Evolutionary conservation across 176 grass and related monocot genomes (phyloP).

Genomic region (Canna indica): DNA sequence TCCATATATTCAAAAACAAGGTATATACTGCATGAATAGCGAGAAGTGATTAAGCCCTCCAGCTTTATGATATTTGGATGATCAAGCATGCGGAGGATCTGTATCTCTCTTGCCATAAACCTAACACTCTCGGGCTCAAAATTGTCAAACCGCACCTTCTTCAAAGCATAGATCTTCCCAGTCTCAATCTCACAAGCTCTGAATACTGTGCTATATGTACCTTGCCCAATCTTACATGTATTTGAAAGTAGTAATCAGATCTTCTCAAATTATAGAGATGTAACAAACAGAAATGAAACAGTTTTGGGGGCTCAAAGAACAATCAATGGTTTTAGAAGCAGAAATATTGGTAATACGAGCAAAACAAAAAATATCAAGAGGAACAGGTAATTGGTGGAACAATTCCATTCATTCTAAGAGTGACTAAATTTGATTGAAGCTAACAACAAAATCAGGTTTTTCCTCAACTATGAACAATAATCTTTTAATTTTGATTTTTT

Average conservation of each 20-base stretch:
- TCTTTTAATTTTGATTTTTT: too few species aligned
- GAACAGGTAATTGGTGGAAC: neutral
- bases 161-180: constrained; percentile 32
- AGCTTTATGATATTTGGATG: constrained; percentile 45
- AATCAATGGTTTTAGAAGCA: neutral
- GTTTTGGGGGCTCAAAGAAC: neutral
- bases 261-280: neutral
- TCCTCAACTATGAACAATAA: neutral
- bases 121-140: constrained; percentile 39
- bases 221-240: constrained; percentile 39
- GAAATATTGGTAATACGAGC: neutral
- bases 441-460: neutral
- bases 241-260: constrained; percentile 3
- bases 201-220: constrained; percentile 47
- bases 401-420: neutral
- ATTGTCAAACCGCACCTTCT: constrained; percentile 42
- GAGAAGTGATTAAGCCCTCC: constrained; percentile 46
- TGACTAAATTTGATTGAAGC: neutral
- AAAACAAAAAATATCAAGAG: neutral
- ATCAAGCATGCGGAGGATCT: constrained; percentile 38
- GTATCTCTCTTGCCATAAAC: constrained; percentile 44
- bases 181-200: constrained; percentile 37
- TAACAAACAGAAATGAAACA: neutral
- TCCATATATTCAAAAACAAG: constrained; percentile 57
- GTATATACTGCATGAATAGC: constrained; percentile 36